Conservation (phyloP, 345 rosid species). For the Aegle marmelos region DNA sequence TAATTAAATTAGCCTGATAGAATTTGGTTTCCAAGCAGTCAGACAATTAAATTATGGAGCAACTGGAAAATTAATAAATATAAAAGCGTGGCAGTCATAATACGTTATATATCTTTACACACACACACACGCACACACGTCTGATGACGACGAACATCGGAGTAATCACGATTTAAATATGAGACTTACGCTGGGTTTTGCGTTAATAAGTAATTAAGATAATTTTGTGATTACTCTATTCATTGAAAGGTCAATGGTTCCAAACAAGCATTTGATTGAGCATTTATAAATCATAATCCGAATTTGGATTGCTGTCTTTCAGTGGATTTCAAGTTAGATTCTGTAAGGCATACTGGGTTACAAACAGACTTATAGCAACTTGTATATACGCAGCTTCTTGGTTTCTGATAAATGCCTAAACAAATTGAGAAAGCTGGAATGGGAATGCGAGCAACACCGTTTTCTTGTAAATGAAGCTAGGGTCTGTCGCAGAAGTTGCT, state of each 20-base stretch:
- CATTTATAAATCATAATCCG: background rate
- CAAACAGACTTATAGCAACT: no score
- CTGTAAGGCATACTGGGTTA: background rate
- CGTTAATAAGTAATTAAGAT: background rate
- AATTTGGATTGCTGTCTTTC: background rate
- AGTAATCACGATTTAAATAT: background rate
- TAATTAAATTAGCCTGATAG: background rate
- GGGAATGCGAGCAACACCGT: no score
- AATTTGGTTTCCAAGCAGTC: background rate
- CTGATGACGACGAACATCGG: background rate
- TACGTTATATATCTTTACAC: no score
- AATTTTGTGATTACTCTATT: background rate
- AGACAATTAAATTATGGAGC: background rate
- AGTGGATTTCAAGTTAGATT: background rate
- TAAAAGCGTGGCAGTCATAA: background rate
- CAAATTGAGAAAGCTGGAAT: background rate
- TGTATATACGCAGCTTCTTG: background rate
- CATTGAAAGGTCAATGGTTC: slow-evolving; percentile 14
- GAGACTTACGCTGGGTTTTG: slow-evolving; percentile 1
- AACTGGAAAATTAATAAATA: background rate
- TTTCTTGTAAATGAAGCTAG: background rate
- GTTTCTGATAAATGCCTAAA: background rate
- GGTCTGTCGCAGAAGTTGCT: background rate
- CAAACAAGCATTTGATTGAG: background rate
- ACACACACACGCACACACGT: background rate